These are phyloP conservation scores for Rhodamnia argentea DNA, from an alignment of 345 rosid species.

Conservation along the genomic window DNA sequence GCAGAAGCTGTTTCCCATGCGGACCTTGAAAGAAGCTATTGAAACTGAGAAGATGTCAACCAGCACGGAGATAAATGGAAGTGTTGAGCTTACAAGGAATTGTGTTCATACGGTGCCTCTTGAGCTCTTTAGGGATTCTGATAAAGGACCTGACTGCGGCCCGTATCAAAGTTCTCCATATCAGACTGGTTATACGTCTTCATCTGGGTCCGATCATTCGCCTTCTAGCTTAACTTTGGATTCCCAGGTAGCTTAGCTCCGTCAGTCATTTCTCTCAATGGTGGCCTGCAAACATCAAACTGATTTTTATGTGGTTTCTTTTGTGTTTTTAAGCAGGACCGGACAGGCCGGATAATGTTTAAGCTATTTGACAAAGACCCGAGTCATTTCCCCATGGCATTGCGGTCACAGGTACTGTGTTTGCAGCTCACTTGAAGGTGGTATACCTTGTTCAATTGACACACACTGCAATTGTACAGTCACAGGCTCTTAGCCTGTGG, in stretches of 20 bases:
- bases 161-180: conserved; percentile 39
- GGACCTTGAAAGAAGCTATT: conserved; percentile 39
- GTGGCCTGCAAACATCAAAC: not conserved
- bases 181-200: conserved; percentile 63
- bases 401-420: conserved; percentile 47
- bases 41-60: conserved; percentile 37
- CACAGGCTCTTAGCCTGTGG: not conserved
- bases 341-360: conserved; percentile 59
- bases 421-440: not conserved
- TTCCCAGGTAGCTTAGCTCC: conserved; percentile 41
- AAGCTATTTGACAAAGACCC: conserved; percentile 76
- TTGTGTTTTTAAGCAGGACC: conserved; percentile 36
- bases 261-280: not conserved
- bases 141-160: conserved; percentile 29
- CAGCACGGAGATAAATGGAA: conserved; percentile 25
- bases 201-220: conserved; percentile 89
- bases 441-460: not conserved
- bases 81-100: conserved; percentile 27
- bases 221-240: conserved; percentile 73
- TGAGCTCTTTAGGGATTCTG: conserved; percentile 59
- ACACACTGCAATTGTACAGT: not conserved
- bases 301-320: not conserved
- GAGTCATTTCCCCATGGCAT: conserved; percentile 63
- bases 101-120: conserved; percentile 34
- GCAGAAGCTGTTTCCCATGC: conserved; percentile 70